Base-by-base conservation (phyloP, 148 eudicot genomes). In the Pharnaceum exiguum region DNA sequence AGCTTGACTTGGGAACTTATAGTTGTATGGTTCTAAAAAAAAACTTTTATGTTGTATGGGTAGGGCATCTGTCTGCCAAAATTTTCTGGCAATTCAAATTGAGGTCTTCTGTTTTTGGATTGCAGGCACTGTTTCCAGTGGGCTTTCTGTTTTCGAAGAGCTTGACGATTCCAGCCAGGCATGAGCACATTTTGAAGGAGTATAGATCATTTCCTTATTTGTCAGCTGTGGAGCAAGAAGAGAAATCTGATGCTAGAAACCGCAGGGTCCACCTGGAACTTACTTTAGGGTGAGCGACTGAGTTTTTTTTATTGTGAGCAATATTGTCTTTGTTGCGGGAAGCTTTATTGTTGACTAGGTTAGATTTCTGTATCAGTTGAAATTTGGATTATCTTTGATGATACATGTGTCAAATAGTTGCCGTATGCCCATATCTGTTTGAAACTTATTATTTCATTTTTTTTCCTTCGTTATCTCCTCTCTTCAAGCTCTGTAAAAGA, bases 61-160 rank as follows among this genome's bases (percentile, higher is more conserved):
- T n/a, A n/a, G n/a, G n/a, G n/a, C n/a, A n/a, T n/a, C n/a, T n/a
- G n/a, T n/a, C n/a, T n/a, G n/a, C n/a, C n/a, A n/a, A n/a, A n/a
- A n/a, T n/a, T n/a, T n/a, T n/a, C n/a, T n/a, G n/a, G 46, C 9
- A 13, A 63, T 52, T 51, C 48, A 43, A 31, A 46, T 17, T 23
- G 38, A 12, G 33, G 8, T 53, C 32, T 44, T 46, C 57, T 15
- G 18, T 22, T 29, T 46, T 28, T 42, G n/a, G 26, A 35, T 62
- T 57, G 62, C 91, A 93, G 99, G 95, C 82, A 63, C 51, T 83
- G 60, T 88, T 73, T 63, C 99, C 99, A 6, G 62, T 93, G 21
- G 66, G 80, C 21, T 66, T 60, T 24, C 60, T 93, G 64, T 79
- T 93, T 63, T 93, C 99, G 35, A 67, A 77, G 66, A 77, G 89